Base-by-base conservation (phyloP, 2,329 filamentous ascomycete genomes). In the Cytospora leucostoma region DNA sequence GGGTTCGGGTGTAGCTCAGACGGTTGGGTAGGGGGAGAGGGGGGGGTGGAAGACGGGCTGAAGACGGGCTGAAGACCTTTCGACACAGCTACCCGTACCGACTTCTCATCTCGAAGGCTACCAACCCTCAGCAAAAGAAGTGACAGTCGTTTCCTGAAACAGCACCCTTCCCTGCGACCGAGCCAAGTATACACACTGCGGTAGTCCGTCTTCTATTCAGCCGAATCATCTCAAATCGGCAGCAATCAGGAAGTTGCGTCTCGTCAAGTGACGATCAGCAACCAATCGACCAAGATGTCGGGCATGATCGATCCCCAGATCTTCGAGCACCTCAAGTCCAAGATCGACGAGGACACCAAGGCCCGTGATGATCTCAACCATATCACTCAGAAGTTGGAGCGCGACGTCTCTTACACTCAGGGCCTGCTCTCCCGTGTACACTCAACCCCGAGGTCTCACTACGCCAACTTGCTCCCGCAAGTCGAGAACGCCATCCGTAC, bases 371-470 rank as follows among this genome's bases (percentile, higher is more conserved):
- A 91, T 71, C 84, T 99, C 63, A 86, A 88, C 68, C 88, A 92
- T 63, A 90, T 96, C 70, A 84, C 95, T 52, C 89, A 95, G 73
- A 85, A 83, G 50, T 85, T 98, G 44, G 92, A 96, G 72, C 90
- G 93, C 72, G 88, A 92, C 84, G 90, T 91, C 67, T 87, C 91
- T 70, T 88, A 87, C 66, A 89, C 90, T 27, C 91, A 94, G 71
- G 92, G 93, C 52, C 84, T 93, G 60, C 85, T 98, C 57, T 95
- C 94, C 44, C 84, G 92, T 73, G 92, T 95, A 56, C 95, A 99
- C 77, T 95, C 93, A 2, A 97, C 93, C 5, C 88, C 92, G 13
- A 84, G 88, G 65, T 74, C 80, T 27, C 79, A 80, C 67, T 83
- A 95, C 63, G 78, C 83, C 37, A 77, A 83, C 4, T 81, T 97